Base-by-base conservation (phyloP, 371 early-diverging fungal genomes). In the Rhizopus delemar region DNA sequence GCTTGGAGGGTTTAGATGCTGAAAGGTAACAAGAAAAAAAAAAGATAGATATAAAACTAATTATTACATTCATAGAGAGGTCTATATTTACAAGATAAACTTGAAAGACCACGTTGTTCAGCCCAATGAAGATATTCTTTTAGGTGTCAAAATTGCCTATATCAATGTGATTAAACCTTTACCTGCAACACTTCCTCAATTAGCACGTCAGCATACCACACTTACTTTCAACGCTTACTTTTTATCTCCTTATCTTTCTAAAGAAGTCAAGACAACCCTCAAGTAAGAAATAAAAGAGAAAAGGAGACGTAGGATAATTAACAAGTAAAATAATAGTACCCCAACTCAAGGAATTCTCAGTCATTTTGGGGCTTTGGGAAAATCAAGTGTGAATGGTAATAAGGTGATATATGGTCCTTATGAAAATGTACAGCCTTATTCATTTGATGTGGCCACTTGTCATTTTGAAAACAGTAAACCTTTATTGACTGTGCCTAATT, bases 331-430 rank as follows among this genome's bases (percentile, higher is more conserved):
- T 3, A 31, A 46, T 43, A 78, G 78, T 50, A 64, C 77, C 5
- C 73, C 77, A 28, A 59, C 73, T 8, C 60, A 66, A 16, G 73
- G 73, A n/a, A 66, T 80, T 29, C 56, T 71, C 16, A 66, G 73
- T n/a, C 82, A 71, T 53, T 77, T 73, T 2, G 75, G 71, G 34
- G 71, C 66, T 33, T 53, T 60, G 2, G 65, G 64, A 22, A 49
- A 70, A 13, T 67, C 68, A 6, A 57, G 51, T 3, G 65, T 60
- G n/a, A 63, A 32, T 45, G 83, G 80, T 22, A 84, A 88, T 59
- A 76, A 78, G 46, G 78, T 94, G 15, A 72, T 81, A 3, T 93
- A 92, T 65, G 96, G 95, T 3, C 93, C 94, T 4, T 95, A 82
- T 68, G 60, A 71, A 1, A 50, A 71, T n/a, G 60, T 80, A 3